These are phyloP conservation scores for Hymenochaete sp. DNA, from an alignment of 1,284 basidiomycete species.

Conservation along the genomic window DNA sequence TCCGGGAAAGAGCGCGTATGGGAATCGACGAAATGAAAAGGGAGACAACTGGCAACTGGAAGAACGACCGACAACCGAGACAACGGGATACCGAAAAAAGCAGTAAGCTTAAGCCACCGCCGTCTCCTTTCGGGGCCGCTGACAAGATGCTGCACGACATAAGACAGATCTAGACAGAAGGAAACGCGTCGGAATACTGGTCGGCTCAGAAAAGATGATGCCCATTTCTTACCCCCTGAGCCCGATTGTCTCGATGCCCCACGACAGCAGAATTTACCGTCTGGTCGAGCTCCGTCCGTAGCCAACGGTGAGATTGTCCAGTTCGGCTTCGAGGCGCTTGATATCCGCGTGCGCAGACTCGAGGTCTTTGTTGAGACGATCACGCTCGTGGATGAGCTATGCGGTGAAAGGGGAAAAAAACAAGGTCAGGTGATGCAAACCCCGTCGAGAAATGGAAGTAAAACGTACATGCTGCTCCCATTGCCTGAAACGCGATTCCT, in stretches of 20 bases:
- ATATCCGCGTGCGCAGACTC: constrained; percentile 88
- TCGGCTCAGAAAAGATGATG: too few relatives aligned
- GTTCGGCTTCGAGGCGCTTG: constrained; percentile 83
- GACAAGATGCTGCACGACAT: too few relatives aligned
- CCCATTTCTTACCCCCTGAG: not conserved
- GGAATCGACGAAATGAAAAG: not conserved
- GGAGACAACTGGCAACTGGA: not conserved
- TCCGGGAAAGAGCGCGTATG: not conserved
- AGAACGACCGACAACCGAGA: not conserved
- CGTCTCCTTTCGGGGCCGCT: not conserved
- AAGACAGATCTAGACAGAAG: too few relatives aligned
- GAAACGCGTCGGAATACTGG: too few relatives aligned
- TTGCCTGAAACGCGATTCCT: constrained; percentile 95
- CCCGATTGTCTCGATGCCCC: not conserved
- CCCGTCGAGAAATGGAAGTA: constrained; percentile 4
- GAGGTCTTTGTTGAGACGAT: constrained; percentile 94
- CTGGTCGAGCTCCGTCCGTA: constrained; percentile 71
- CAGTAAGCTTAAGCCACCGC: not conserved
- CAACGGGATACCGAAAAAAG: not conserved
- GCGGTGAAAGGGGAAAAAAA: constrained; percentile 1
- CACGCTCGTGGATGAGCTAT: constrained; percentile 91
- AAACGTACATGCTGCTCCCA: constrained; percentile 94
- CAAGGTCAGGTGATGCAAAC: not conserved
- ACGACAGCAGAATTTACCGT: constrained; percentile 36
- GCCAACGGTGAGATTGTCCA: constrained; percentile 82